phyloP scores from a whole-genome alignment of 2,329 filamentous ascomycete species.

The Epicoccum nigrum region DNA sequence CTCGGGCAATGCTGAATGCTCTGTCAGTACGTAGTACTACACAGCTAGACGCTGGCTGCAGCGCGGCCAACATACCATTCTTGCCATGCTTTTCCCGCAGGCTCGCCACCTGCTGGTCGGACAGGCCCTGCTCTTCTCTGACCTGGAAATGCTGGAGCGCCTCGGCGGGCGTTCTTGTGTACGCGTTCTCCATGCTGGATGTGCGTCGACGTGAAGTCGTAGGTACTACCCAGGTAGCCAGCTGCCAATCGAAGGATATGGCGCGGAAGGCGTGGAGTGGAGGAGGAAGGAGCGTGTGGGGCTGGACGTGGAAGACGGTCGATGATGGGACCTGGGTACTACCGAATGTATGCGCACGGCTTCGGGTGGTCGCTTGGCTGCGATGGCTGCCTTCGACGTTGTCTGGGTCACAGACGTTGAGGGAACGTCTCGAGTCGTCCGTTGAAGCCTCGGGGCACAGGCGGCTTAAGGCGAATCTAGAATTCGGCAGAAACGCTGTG shows the following conservation, averaged over 20 bases:
- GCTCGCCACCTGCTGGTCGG: slow-evolving; percentile 55
- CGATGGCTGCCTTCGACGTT: slow-evolving; percentile 4
- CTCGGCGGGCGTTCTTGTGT: slow-evolving; percentile 56
- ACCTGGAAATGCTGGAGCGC: slow-evolving; percentile 61
- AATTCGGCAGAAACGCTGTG: slow-evolving; percentile 17
- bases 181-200: slow-evolving; percentile 60
- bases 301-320: slow-evolving; percentile 13
- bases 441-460: slow-evolving; percentile 7
- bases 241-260: background rate
- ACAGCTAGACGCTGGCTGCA: background rate
- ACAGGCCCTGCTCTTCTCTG: slow-evolving; percentile 57
- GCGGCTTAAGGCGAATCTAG: slow-evolving; percentile 14
- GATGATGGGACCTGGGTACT: too few species aligned
- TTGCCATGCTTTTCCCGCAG: slow-evolving; percentile 58
- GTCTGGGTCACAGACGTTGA: slow-evolving; percentile 1
- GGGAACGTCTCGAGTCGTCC: slow-evolving; percentile 8
- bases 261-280: slow-evolving; percentile 1
- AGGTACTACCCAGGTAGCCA: background rate
- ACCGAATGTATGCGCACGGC: slow-evolving; percentile 8
- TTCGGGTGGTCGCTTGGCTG: slow-evolving; percentile 14
- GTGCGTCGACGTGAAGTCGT: background rate
- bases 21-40: slow-evolving; percentile 4
- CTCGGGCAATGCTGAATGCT: slow-evolving; percentile 70
- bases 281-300: slow-evolving; percentile 14
- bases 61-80: slow-evolving; percentile 54